These are phyloP conservation scores for Suillus subaureus DNA, from an alignment of 768 basidiomycete species.

Conservation along the genomic window DNA sequence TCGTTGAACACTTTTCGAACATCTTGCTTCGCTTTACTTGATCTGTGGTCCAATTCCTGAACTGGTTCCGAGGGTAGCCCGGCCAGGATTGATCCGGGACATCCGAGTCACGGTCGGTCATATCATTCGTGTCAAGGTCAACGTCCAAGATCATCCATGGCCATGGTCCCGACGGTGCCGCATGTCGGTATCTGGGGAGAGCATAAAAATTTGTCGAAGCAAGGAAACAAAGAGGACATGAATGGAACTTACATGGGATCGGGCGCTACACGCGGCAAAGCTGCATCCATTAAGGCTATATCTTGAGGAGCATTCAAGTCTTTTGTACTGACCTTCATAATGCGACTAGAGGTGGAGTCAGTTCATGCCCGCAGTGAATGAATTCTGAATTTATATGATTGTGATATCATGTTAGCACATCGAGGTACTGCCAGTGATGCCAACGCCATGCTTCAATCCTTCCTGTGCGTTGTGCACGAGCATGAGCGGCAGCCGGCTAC, in stretches of 20 bases:
- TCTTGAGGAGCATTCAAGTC: neutral
- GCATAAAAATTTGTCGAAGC: neutral
- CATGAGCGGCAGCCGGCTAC: neutral
- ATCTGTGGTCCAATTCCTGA: constrained; percentile 48
- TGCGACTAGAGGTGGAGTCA: neutral
- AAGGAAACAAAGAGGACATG: neutral
- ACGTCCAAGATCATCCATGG: constrained; percentile 31
- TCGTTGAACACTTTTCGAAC: constrained; percentile 18
- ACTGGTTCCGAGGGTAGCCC: neutral
- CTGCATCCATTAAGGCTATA: neutral
- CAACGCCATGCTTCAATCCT: neutral
- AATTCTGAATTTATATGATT: neutral
- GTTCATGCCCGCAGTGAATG: no score
- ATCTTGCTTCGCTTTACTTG: constrained; percentile 36
- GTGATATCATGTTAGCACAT: neutral
- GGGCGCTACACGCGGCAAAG: neutral
- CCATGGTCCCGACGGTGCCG: constrained; percentile 33
- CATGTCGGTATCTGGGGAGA: constrained; percentile 18
- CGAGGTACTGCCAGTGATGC: neutral
- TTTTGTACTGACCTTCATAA: neutral
- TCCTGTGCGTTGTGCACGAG: neutral
- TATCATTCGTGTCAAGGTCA: neutral
- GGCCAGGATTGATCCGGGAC: neutral
- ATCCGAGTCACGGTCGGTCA: neutral
- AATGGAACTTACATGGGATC: neutral